Evolutionary conservation across 345 rosid genomes (phyloP).

Genomic region (Pugionium dolabratum): DNA sequence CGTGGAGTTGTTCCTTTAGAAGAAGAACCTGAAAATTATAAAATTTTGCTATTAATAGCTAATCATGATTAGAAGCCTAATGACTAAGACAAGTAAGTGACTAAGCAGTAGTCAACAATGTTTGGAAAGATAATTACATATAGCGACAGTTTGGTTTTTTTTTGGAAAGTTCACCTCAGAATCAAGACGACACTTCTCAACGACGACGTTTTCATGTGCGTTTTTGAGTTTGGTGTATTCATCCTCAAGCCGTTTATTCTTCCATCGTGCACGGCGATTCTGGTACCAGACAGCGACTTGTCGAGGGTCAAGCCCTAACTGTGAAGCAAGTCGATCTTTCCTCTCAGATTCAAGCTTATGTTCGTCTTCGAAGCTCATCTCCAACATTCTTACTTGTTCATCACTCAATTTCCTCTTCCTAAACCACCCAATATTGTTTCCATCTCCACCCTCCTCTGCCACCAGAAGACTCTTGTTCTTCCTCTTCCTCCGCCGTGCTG

Average conservation of each 20-base stretch:
- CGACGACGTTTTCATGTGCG: conserved; percentile 47
- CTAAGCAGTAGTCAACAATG: conserved; percentile 27
- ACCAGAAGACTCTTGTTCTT: conserved; percentile 49
- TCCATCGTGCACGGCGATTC: conserved; percentile 90
- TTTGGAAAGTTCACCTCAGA: conserved; percentile 47
- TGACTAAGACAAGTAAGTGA: conserved; percentile 31
- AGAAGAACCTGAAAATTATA: conserved; percentile 49
- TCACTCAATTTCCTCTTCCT: conserved; percentile 73
- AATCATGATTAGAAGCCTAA: conserved; percentile 28
- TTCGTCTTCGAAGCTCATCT: conserved; percentile 63
- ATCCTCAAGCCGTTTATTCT: conserved; percentile 86
- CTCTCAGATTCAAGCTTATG: conserved; percentile 84
- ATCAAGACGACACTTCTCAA: conserved; percentile 74
- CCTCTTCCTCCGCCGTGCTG: conserved; percentile 48
- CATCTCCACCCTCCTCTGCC: conserved; percentile 31
- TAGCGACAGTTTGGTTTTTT: conserved; percentile 19
- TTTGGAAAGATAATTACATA: conserved; percentile 22
- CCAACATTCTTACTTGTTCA: conserved; percentile 67
- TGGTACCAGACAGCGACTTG: conserved; percentile 99
- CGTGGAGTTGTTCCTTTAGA: conserved; percentile 55
- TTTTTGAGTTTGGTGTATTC: conserved; percentile 58
- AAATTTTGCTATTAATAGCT: conserved; percentile 8
- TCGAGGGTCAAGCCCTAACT: conserved; percentile 85
- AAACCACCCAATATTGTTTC: conserved; percentile 24
- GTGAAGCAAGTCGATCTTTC: conserved; percentile 69